Evolutionary conservation across 2,329 filamentous ascomycete species (phyloP).

Genomic region (Aspergillus pseudoglaucus): DNA sequence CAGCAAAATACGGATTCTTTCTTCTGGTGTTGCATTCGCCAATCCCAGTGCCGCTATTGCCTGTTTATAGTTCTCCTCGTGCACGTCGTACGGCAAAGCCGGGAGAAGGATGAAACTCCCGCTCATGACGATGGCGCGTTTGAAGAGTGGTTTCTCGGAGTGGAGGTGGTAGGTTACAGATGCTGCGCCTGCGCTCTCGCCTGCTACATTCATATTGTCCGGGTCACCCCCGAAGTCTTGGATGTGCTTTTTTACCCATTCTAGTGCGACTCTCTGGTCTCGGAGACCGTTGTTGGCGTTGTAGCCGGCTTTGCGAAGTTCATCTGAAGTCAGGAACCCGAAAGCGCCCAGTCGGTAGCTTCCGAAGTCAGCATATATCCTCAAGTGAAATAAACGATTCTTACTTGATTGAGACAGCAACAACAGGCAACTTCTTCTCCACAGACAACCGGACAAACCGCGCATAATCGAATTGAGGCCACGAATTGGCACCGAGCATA

Average conservation of each 20-base stretch:
- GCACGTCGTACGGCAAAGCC: constrained; percentile 30
- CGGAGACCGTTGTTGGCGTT: constrained; percentile 41
- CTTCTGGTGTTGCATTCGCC: constrained; percentile 27
- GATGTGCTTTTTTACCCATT: constrained; percentile 38
- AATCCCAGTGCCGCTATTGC: constrained; percentile 38
- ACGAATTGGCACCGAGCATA: constrained; percentile 45
- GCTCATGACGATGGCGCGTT: constrained; percentile 37
- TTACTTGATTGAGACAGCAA: constrained; percentile 43
- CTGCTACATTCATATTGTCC: constrained; percentile 36
- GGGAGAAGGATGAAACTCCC: constrained; percentile 40
- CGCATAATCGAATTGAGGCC: constrained; percentile 46
- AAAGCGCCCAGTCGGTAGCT: constrained; percentile 44
- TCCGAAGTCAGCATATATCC: constrained; percentile 6
- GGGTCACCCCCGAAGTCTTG: constrained; percentile 37
- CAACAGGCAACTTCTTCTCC: constrained; percentile 40
- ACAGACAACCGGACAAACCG: constrained; percentile 41
- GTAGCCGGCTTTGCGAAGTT: constrained; percentile 41
- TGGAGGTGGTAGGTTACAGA: constrained; percentile 29
- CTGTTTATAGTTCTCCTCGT: constrained; percentile 39
- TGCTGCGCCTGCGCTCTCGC: constrained; percentile 43
- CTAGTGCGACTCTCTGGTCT: constrained; percentile 42
- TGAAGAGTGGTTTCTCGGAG: constrained; percentile 35
- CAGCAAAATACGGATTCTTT: constrained; percentile 38
- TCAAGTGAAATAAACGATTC: constrained; percentile 2
- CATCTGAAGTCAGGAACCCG: constrained; percentile 45